phyloP scores from a whole-genome alignment of 176 grass and related monocot genomes.

The Bolboschoenus planiculmis region DNA sequence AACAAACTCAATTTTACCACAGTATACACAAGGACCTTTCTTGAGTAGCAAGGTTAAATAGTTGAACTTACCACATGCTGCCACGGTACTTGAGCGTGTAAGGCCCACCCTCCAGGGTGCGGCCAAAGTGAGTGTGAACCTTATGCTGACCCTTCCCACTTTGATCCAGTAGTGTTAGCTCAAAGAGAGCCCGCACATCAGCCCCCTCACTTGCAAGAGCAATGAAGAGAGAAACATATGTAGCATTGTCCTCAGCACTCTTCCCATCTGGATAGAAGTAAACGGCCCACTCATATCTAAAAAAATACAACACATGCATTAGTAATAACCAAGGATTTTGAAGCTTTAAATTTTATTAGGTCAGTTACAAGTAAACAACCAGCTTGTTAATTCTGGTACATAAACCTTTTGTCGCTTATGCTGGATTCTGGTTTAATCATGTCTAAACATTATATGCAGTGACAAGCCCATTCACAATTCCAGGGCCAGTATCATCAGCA shows the following conservation, averaged over 20 bases:
- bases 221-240: constrained; percentile 92
- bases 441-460: neutral
- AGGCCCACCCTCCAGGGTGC: constrained; percentile 72
- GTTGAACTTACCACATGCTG: constrained; percentile 73
- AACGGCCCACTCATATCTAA: constrained; percentile 68
- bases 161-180: constrained; percentile 87
- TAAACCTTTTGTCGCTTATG: neutral
- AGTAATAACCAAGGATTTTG: neutral
- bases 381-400: neutral
- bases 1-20: neutral
- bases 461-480: neutral
- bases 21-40: neutral
- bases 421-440: neutral
- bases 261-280: constrained; percentile 99
- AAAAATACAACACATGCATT: neutral
- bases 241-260: constrained; percentile 70
- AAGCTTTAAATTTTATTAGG: neutral
- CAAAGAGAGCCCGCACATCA: constrained; percentile 89
- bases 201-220: constrained; percentile 87
- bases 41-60: neutral
- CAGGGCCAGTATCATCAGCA: neutral
- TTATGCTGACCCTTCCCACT: constrained; percentile 85
- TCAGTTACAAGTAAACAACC: neutral
- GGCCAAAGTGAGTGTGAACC: constrained; percentile 83
- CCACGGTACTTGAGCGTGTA: constrained; percentile 95